These are phyloP conservation scores for Parachlorella kessleri DNA, from an alignment of 139 green algal species.

Conservation along the genomic window DNA sequence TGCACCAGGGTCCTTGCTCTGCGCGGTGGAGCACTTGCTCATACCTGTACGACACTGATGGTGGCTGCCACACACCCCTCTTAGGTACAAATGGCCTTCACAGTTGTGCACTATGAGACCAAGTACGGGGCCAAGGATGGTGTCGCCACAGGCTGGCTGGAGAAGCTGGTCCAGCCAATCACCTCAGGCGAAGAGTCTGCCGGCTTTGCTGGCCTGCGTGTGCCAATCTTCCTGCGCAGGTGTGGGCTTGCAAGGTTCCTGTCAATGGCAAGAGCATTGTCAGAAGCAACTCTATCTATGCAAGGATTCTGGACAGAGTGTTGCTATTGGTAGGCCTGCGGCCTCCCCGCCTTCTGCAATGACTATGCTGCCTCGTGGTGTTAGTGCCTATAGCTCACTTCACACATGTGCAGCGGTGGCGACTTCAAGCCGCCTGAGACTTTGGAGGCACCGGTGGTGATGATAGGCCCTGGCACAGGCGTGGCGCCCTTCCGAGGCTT, in stretches of 20 bases:
- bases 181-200: not conserved
- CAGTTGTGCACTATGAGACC: conserved; percentile 68
- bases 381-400: no score
- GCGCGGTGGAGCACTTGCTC: no score
- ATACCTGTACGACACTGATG: no score
- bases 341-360: no score
- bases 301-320: no score
- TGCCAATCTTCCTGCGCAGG: conserved; percentile 26
- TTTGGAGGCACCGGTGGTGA: conserved; percentile 57
- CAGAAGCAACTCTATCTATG: no score
- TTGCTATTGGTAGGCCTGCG: no score
- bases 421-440: conserved; percentile 57
- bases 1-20: no score
- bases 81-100: conserved; percentile 72
- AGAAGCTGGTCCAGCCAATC: conserved; percentile 45
- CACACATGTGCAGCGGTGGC: conserved; percentile 43
- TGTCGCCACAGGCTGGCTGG: conserved; percentile 86
- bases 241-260: not conserved
- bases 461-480: conserved; percentile 84
- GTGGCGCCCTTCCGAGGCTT: conserved; percentile 88
- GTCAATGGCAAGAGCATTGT: no score
- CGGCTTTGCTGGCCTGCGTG: not conserved
- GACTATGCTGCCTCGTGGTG: no score
- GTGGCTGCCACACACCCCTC: no score
- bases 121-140: conserved; percentile 53